Conservation (phyloP, 352 stramenopile species). For the Phytopythium vexans region DNA sequence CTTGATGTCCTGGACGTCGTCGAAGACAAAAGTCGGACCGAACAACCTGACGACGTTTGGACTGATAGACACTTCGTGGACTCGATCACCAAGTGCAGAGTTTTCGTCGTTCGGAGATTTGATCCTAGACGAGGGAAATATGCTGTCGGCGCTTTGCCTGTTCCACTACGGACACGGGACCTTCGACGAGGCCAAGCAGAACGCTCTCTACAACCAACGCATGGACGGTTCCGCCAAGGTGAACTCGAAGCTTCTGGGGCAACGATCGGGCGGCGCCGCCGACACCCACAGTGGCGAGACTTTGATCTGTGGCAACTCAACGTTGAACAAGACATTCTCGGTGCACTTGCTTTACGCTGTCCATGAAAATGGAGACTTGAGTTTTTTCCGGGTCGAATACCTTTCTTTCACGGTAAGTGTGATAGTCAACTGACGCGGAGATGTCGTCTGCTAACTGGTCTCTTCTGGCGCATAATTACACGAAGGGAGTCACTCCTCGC, state of each 20-base stretch:
- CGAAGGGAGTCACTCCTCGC: conserved; percentile 53
- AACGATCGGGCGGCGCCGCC: conserved; percentile 43
- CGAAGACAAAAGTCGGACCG: too few species aligned
- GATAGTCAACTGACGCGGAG: too few species aligned
- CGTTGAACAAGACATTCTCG: conserved; percentile 55
- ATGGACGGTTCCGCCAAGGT: conserved; percentile 59
- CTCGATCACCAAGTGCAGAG: conserved; percentile 16
- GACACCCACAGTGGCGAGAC: conserved; percentile 67
- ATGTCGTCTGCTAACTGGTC: neutral
- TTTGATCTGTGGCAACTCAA: conserved; percentile 57
- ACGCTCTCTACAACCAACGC: conserved; percentile 62
- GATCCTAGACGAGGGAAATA: conserved; percentile 64
- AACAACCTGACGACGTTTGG: conserved; percentile 15
- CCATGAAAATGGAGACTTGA: conserved; percentile 69
- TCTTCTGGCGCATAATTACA: neutral
- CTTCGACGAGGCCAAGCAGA: conserved; percentile 47
- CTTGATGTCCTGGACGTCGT: neutral
- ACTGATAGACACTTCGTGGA: conserved; percentile 36
- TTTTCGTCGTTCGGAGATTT: conserved; percentile 42
- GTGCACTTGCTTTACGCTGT: conserved; percentile 66
- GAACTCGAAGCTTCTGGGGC: conserved; percentile 60
- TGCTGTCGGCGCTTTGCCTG: conserved; percentile 62
- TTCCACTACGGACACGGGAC: conserved; percentile 70
- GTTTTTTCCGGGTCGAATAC: conserved; percentile 64
- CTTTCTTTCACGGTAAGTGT: conserved; percentile 65